Evolutionary conservation across 2,329 filamentous ascomycete genomes (phyloP).

Genomic region (Orbilia brochopaga): DNA sequence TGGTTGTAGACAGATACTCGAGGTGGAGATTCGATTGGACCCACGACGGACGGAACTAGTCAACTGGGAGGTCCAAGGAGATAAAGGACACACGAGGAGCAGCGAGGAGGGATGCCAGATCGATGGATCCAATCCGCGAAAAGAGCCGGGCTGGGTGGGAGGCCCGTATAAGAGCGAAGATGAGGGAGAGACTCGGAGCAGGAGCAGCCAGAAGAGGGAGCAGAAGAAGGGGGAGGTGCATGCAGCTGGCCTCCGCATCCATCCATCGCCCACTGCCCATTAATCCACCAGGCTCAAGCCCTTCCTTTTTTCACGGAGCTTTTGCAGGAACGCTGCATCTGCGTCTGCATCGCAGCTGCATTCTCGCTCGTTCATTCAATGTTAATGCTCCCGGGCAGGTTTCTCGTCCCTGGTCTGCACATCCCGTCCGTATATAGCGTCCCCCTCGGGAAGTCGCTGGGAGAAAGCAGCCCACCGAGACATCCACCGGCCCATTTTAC

Average conservation of each 20-base stretch:
- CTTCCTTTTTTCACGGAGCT: constrained; percentile 43
- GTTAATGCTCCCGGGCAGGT: neutral
- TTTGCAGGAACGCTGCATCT: constrained; percentile 29
- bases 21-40: constrained; percentile 5
- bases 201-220: constrained; percentile 6
- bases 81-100: constrained; percentile 2
- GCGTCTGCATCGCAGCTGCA: constrained; percentile 14
- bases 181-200: constrained; percentile 6
- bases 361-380: neutral
- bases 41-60: neutral
- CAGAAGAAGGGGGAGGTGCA: constrained; percentile 20
- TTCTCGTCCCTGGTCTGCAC: constrained; percentile 2
- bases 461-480: constrained; percentile 18
- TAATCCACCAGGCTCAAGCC: constrained; percentile 4
- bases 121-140: constrained; percentile 22
- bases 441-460: constrained; percentile 41
- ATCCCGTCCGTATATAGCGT: constrained; percentile 28
- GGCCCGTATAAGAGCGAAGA: constrained; percentile 19
- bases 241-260: constrained; percentile 2
- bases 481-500: no score
- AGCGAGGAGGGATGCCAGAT: neutral
- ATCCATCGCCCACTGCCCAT: neutral
- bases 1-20: constrained; percentile 12
- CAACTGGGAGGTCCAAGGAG: constrained; percentile 9
- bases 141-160: constrained; percentile 22